phyloP scores from a whole-genome alignment of 2,329 filamentous ascomycete species.

The Lachnellula arida region DNA sequence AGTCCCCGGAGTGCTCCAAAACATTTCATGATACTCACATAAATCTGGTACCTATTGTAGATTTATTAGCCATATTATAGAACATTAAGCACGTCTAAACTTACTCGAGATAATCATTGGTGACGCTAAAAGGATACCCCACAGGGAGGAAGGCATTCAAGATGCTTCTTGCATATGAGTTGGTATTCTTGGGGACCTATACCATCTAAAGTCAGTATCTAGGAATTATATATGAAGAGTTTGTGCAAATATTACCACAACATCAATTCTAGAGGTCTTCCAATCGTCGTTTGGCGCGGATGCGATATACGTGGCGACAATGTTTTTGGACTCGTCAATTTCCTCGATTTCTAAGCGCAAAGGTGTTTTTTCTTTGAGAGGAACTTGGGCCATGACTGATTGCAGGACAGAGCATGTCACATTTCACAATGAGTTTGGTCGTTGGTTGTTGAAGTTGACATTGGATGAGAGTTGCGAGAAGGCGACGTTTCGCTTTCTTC shows the following conservation, averaged over 20 bases:
- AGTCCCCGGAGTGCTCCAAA: not conserved
- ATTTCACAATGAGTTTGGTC: not conserved
- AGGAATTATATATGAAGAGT: not conserved
- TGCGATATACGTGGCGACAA: slow-evolving; percentile 30
- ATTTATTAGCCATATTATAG: slow-evolving; percentile 3
- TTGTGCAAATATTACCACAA: slow-evolving; percentile 17
- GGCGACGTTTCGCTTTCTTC: slow-evolving; percentile 8
- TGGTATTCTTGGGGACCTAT: slow-evolving; percentile 22
- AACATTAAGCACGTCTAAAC: slow-evolving; percentile 22
- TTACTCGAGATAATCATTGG: slow-evolving; percentile 63
- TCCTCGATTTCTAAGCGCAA: slow-evolving; percentile 22
- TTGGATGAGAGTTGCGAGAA: not conserved
- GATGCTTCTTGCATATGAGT: slow-evolving; percentile 31
- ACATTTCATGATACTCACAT: slow-evolving; percentile 44
- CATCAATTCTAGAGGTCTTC: slow-evolving; percentile 19
- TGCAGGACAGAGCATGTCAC: not conserved
- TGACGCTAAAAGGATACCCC: slow-evolving; percentile 66
- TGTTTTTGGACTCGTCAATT: slow-evolving; percentile 29
- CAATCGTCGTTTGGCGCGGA: slow-evolving; percentile 3
- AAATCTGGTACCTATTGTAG: slow-evolving; percentile 57
- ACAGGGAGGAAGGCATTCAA: slow-evolving; percentile 62
- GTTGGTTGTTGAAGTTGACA: not conserved
- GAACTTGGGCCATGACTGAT: slow-evolving; percentile 1
- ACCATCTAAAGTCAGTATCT: not conserved
- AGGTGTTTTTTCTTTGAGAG: not conserved